These are phyloP conservation scores for Candida xyloterini DNA, from an alignment of 805 yeast genomes.

Conservation along the genomic window DNA sequence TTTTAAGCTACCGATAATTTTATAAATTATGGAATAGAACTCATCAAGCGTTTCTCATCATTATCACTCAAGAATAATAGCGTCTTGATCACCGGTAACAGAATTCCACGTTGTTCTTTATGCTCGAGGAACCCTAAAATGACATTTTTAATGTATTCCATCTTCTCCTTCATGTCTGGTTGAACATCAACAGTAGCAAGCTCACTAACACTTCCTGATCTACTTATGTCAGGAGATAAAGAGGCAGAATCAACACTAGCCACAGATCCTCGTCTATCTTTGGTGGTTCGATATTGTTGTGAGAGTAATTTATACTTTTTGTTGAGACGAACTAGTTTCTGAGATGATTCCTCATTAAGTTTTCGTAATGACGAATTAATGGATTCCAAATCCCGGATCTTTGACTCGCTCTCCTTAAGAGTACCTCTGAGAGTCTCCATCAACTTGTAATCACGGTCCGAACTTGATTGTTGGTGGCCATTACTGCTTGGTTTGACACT, in stretches of 20 bases:
- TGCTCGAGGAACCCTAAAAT: slow-evolving; percentile 89
- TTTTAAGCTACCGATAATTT: no score
- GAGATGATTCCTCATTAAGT: slow-evolving; percentile 62
- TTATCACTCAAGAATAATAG: slow-evolving; percentile 62
- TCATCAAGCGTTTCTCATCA: slow-evolving; percentile 72
- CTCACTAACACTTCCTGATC: slow-evolving; percentile 19
- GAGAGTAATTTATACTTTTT: slow-evolving; percentile 67
- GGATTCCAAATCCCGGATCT: slow-evolving; percentile 54
- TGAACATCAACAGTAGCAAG: background rate
- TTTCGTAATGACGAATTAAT: slow-evolving; percentile 52
- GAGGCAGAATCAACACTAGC: slow-evolving; percentile 20
- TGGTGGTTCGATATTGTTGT: slow-evolving; percentile 48
- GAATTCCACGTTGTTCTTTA: slow-evolving; percentile 81
- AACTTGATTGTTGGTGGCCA: background rate
- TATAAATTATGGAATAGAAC: slow-evolving; percentile 38
- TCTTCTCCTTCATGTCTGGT: slow-evolving; percentile 41
- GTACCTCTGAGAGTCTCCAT: slow-evolving; percentile 49
- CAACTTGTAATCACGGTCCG: slow-evolving; percentile 20
- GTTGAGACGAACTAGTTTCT: slow-evolving; percentile 65
- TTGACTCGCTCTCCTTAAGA: slow-evolving; percentile 47
- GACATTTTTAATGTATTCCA: slow-evolving; percentile 85
- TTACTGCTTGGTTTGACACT: background rate
- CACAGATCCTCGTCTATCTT: slow-evolving; percentile 20
- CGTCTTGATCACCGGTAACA: slow-evolving; percentile 82
- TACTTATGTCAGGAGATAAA: slow-evolving; percentile 23